A percentile compares a stretch with the other conserved stretches of the same genome.
These are phyloP conservation scores for Nematodospora valgi DNA, from an alignment of 805 yeast genomes.

Conservation along the genomic window DNA sequence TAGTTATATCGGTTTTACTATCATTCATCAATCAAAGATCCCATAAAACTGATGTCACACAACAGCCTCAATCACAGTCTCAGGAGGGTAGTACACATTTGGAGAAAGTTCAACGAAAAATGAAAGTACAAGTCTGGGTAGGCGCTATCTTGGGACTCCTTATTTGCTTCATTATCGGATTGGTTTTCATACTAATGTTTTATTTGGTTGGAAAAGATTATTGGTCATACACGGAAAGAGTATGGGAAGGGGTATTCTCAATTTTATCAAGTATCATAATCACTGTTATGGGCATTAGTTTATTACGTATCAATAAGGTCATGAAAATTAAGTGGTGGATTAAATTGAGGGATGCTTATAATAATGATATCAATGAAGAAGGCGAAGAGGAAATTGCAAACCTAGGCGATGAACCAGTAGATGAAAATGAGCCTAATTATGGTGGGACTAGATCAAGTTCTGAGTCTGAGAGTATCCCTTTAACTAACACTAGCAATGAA, in stretches of 20 bases:
- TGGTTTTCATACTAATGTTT: constrained; percentile 63
- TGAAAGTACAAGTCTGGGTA: constrained; percentile 71
- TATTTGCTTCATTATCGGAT: constrained; percentile 71
- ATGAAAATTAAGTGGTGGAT: constrained; percentile 76
- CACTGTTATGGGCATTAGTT: constrained; percentile 82
- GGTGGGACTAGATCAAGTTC: constrained; percentile 8
- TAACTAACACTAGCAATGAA: constrained; percentile 2
- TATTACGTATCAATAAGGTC: constrained; percentile 70
- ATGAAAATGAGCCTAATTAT: constrained; percentile 4
- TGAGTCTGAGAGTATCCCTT: constrained; percentile 10
- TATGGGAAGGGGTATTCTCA: constrained; percentile 86
- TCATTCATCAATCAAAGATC: constrained; percentile 64
- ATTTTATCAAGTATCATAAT: constrained; percentile 74
- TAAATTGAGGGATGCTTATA: constrained; percentile 41
- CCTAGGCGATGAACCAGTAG: constrained; percentile 10
- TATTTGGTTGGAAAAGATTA: constrained; percentile 77
- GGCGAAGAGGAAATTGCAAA: constrained; percentile 15
- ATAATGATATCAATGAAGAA: constrained; percentile 10
- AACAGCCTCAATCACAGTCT: background rate
- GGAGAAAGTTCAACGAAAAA: constrained; percentile 13
- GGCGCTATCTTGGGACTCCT: constrained; percentile 75
- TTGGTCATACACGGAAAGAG: constrained; percentile 84
- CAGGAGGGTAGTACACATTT: constrained; percentile 3
- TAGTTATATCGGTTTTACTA: constrained; percentile 71
- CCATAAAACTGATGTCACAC: background rate